phyloP scores from a whole-genome alignment of 768 basidiomycete genomes.

The Crucibulum laeve region DNA sequence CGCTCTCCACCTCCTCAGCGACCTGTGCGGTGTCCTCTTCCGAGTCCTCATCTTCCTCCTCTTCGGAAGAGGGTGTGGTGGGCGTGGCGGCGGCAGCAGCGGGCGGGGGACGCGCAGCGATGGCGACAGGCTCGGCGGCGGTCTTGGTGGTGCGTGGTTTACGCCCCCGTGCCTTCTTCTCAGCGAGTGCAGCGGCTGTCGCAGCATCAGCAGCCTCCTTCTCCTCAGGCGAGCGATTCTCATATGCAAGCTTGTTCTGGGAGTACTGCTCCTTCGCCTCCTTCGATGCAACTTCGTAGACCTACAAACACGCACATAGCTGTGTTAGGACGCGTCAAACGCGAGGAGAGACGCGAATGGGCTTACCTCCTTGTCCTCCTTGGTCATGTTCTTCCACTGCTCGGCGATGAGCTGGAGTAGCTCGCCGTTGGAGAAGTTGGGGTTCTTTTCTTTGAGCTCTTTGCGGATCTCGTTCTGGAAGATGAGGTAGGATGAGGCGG shows the following conservation, averaged over 20 bases:
- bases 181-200: slow-evolving; percentile 33
- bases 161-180: slow-evolving; percentile 13
- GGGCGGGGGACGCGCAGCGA: slow-evolving; percentile 20
- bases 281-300: slow-evolving; percentile 48
- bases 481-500: slow-evolving; percentile 87
- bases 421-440: slow-evolving; percentile 65
- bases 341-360: slow-evolving; percentile 1
- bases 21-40: slow-evolving; percentile 32
- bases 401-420: slow-evolving; percentile 67
- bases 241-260: slow-evolving; percentile 61
- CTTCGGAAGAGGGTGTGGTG: slow-evolving; percentile 22
- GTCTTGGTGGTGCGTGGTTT: slow-evolving; percentile 14
- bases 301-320: slow-evolving; percentile 26
- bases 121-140: slow-evolving; percentile 9
- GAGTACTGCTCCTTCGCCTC: slow-evolving; percentile 64
- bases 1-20: slow-evolving; percentile 21
- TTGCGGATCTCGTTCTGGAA: slow-evolving; percentile 91
- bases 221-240: slow-evolving; percentile 46
- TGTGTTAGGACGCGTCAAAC: background rate
- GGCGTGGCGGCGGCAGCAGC: slow-evolving; percentile 19
- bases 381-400: slow-evolving; percentile 66
- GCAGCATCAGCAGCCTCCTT: slow-evolving; percentile 42
- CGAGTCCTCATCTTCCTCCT: slow-evolving; percentile 23
- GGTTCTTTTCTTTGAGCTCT: slow-evolving; percentile 61
- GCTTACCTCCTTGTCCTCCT: slow-evolving; percentile 73